Evolutionary conservation across 2,329 filamentous ascomycete genomes (phyloP).

Genomic region (Pestalotiopsis sp.): DNA sequence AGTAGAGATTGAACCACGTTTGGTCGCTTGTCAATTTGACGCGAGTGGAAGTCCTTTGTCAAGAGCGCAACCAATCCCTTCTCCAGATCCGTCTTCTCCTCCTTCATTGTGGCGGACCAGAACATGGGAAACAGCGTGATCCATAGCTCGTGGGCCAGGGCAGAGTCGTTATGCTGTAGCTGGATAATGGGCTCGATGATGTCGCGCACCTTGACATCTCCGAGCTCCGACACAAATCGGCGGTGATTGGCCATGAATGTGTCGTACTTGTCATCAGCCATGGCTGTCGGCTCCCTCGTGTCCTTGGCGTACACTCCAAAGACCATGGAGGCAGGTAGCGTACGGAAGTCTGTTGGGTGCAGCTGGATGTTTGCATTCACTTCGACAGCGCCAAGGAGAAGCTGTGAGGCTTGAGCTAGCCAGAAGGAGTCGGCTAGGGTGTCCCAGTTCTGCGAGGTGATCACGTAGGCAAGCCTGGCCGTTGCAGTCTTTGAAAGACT

Average conservation of each 20-base stretch:
- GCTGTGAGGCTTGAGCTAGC: conserved; percentile 91
- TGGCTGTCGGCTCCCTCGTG: conserved; percentile 61
- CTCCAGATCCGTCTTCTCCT: conserved; percentile 88
- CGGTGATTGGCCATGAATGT: conserved; percentile 76
- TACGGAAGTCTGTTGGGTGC: conserved; percentile 81
- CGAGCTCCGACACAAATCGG: conserved; percentile 81
- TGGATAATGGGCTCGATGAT: conserved; percentile 88
- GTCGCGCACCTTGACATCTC: conserved; percentile 85
- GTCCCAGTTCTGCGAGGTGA: conserved; percentile 96
- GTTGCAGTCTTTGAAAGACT: conserved; percentile 92
- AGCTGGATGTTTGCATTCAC: conserved; percentile 79
- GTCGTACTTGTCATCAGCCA: conserved; percentile 84
- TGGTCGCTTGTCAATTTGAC: conserved; percentile 91
- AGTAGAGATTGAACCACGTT: conserved; percentile 94
- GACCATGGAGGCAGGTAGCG: conserved; percentile 73
- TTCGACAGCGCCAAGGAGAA: conserved; percentile 89
- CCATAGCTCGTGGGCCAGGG: conserved; percentile 89
- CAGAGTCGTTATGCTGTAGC: conserved; percentile 85
- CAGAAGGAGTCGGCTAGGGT: conserved; percentile 94
- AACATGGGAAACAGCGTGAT: conserved; percentile 87
- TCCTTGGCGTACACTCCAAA: conserved; percentile 78
- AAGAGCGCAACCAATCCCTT: conserved; percentile 88
- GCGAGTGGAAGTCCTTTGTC: conserved; percentile 93
- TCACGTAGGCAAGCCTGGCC: conserved; percentile 84
- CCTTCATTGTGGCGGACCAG: conserved; percentile 85